Conservation (phyloP, 1,284 basidiomycete genomes). For the Ceratobasidium theobromae region DNA sequence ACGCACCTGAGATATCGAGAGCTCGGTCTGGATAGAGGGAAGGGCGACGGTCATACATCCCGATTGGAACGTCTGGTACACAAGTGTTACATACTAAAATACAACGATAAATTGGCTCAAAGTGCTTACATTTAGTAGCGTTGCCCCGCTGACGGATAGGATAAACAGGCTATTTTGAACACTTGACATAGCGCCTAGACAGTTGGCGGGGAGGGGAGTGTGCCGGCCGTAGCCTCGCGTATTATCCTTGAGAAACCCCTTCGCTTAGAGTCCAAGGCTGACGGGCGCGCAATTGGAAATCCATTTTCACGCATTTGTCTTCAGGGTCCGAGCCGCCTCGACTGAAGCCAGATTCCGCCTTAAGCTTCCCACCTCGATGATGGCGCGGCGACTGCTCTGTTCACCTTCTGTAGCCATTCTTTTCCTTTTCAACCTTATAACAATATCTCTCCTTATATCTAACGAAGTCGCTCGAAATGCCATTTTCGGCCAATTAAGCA, state of each 20-base stretch:
- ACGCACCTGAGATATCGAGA: slow-evolving; percentile 30
- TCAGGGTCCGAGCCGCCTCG: neutral
- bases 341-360: neutral
- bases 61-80: slow-evolving; percentile 23
- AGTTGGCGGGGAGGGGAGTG: neutral
- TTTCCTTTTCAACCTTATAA: slow-evolving; percentile 13
- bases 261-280: too few relatives aligned
- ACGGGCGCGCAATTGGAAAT: neutral
- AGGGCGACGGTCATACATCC: slow-evolving; percentile 35
- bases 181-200: neutral
- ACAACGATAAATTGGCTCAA: neutral
- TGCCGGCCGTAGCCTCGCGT: too few relatives aligned
- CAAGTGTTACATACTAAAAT: too few relatives aligned
- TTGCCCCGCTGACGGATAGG: slow-evolving; percentile 21
- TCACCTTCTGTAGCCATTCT: slow-evolving; percentile 17
- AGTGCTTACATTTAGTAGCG: slow-evolving; percentile 19
- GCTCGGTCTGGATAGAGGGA: slow-evolving; percentile 32
- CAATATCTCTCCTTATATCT: slow-evolving; percentile 18
- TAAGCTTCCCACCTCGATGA: neutral
- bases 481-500: slow-evolving; percentile 18
- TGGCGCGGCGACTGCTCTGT: slow-evolving; percentile 23
- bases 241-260: too few relatives aligned
- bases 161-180: slow-evolving; percentile 15
- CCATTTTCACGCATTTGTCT: too few relatives aligned
- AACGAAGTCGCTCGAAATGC: slow-evolving; percentile 29